A percentile compares a stretch with the other conserved stretches of the same genome.
Evolutionary conservation across 345 rosid genomes (phyloP).

Genomic region (Gossypium australe): DNA sequence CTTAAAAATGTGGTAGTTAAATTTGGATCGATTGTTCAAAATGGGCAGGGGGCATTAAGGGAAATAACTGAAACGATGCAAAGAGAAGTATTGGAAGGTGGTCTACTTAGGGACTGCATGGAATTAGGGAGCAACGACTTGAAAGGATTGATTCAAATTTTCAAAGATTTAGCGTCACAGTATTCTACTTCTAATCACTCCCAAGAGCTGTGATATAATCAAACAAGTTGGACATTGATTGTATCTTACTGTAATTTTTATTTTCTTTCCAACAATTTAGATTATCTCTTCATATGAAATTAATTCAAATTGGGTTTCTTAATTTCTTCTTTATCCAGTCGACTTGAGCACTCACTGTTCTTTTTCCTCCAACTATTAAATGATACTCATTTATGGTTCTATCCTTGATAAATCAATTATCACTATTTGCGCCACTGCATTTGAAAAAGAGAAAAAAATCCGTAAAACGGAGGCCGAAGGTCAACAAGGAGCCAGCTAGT

Average conservation of each 20-base stretch:
- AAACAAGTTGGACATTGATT: not conserved
- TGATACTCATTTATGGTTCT: not conserved
- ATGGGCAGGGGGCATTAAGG: constrained; percentile 56
- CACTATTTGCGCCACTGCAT: not conserved
- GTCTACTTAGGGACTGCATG: constrained; percentile 62
- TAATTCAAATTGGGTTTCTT: not conserved
- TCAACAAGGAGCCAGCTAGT: not conserved
- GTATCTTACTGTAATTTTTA: not conserved
- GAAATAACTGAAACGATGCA: constrained; percentile 52
- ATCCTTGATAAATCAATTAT: not conserved
- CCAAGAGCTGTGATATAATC: constrained; percentile 27
- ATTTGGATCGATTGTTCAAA: not conserved
- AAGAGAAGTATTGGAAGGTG: constrained; percentile 63
- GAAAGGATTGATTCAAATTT: constrained; percentile 53
- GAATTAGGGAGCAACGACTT: constrained; percentile 61
- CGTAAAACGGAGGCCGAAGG: not conserved
- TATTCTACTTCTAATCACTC: constrained; percentile 25
- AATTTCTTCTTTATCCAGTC: not conserved
- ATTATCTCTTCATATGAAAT: not conserved
- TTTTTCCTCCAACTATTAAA: not conserved
- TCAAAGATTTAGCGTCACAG: constrained; percentile 44
- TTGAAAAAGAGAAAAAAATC: not conserved
- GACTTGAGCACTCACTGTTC: not conserved
- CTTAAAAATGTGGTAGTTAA: not conserved
- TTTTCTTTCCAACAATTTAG: not conserved